Evolutionary conservation across 768 basidiomycete species (phyloP).

Genomic region (Leccinum fibrillosum): DNA sequence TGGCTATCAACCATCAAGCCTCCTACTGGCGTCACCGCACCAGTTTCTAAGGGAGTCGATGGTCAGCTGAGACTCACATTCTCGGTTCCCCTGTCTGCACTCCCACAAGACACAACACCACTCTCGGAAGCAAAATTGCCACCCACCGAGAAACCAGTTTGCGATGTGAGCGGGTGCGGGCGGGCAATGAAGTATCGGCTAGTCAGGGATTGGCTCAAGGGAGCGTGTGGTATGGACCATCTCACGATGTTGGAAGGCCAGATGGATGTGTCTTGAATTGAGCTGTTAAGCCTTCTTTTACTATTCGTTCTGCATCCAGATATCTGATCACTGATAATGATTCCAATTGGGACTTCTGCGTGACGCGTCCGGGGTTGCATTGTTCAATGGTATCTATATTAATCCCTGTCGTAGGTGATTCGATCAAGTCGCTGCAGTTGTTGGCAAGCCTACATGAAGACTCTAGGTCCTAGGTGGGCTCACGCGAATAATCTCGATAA

Average conservation of each 20-base stretch:
- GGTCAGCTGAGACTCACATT: slow-evolving; percentile 46
- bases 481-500: background rate
- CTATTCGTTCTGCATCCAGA: background rate
- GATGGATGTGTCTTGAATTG: slow-evolving; percentile 6
- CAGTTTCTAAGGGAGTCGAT: slow-evolving; percentile 3
- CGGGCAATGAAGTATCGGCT: slow-evolving; percentile 60
- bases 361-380: background rate
- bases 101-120: slow-evolving; percentile 12
- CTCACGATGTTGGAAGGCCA: slow-evolving; percentile 50
- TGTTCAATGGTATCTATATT: background rate
- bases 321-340: background rate
- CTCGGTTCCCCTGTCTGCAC: slow-evolving; percentile 45
- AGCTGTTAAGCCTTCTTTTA: background rate
- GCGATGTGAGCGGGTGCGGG: slow-evolving; percentile 59
- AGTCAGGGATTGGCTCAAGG: slow-evolving; percentile 57
- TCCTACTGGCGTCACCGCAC: slow-evolving; percentile 1
- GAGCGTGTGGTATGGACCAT: slow-evolving; percentile 64
- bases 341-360: background rate
- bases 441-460: background rate
- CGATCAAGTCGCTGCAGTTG: background rate
- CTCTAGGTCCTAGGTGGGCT: background rate
- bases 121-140: slow-evolving; percentile 13
- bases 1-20: slow-evolving; percentile 63
- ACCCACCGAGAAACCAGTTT: slow-evolving; percentile 26
- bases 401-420: background rate